Evolutionary conservation across 2,329 filamentous ascomycete species (phyloP).

Genomic region (Fusarium buxicola): DNA sequence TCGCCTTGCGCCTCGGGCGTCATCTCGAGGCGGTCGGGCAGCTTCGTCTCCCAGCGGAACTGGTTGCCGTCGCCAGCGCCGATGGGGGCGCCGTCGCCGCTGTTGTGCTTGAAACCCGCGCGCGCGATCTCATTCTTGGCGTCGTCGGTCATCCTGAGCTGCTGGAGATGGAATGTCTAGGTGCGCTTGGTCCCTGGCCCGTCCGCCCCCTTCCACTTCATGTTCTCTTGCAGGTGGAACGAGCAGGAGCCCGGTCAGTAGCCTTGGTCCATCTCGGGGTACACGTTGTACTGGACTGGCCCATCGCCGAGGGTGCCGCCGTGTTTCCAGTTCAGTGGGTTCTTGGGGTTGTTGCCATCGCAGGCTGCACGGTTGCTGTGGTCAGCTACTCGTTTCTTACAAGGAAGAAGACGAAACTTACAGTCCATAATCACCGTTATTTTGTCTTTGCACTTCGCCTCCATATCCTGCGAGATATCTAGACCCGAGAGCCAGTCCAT

Average conservation of each 20-base stretch:
- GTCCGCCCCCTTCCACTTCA: neutral
- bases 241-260: conserved; percentile 1
- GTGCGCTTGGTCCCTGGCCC: neutral
- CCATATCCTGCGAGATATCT: too few relatives aligned
- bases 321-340: conserved; percentile 9
- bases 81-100: neutral
- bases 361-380: too few relatives aligned
- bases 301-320: too few relatives aligned
- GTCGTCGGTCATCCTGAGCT: conserved; percentile 1
- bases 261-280: conserved; percentile 4
- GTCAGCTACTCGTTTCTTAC: too few relatives aligned
- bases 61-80: neutral
- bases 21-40: neutral
- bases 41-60: neutral
- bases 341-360: too few relatives aligned
- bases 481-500: too few relatives aligned
- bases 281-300: neutral
- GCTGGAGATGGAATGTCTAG: neutral
- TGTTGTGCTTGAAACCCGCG: conserved; percentile 3
- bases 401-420: too few relatives aligned
- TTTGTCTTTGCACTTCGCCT: too few relatives aligned
- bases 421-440: too few relatives aligned
- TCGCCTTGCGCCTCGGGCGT: conserved; percentile 3
- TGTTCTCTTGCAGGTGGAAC: conserved; percentile 3
- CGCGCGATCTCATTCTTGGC: conserved; percentile 4